These are phyloP conservation scores for Penicillium verhagenii DNA, from an alignment of 495 filamentous ascomycete genomes.

Conservation along the genomic window DNA sequence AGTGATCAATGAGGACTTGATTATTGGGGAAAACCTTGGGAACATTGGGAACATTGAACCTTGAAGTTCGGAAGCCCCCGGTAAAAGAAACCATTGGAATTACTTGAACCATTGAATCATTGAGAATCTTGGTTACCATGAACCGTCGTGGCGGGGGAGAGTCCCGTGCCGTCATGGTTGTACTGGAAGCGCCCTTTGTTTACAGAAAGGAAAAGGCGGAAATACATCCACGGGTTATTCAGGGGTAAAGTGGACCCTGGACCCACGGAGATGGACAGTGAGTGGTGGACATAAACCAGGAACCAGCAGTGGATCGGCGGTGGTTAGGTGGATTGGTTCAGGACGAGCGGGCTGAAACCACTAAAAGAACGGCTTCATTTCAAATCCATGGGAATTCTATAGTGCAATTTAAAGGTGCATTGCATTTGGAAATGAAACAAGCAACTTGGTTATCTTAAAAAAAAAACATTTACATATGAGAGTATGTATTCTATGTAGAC, in stretches of 20 bases:
- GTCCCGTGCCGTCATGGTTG: background rate
- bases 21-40: background rate
- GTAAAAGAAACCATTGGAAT: background rate
- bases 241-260: conserved; percentile 31
- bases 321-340: conserved; percentile 9
- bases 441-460: background rate
- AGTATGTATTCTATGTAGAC: conserved; percentile 5
- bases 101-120: background rate
- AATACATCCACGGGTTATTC: conserved; percentile 19
- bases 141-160: background rate
- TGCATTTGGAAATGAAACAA: background rate
- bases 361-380: conserved; percentile 3
- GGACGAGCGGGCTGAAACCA: conserved; percentile 12
- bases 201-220: background rate
- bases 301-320: conserved; percentile 26
- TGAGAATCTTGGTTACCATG: background rate
- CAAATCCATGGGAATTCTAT: background rate
- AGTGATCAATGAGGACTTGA: background rate
- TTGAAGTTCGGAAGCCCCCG: background rate
- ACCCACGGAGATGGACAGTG: conserved; percentile 7
- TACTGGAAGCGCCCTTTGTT: background rate
- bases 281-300: conserved; percentile 16
- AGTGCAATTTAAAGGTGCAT: background rate
- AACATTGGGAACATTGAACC: too few species aligned
- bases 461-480: too few species aligned